These are phyloP conservation scores for Thermochaetoides dissita DNA, from an alignment of 2,329 filamentous ascomycete species.

Conservation along the genomic window DNA sequence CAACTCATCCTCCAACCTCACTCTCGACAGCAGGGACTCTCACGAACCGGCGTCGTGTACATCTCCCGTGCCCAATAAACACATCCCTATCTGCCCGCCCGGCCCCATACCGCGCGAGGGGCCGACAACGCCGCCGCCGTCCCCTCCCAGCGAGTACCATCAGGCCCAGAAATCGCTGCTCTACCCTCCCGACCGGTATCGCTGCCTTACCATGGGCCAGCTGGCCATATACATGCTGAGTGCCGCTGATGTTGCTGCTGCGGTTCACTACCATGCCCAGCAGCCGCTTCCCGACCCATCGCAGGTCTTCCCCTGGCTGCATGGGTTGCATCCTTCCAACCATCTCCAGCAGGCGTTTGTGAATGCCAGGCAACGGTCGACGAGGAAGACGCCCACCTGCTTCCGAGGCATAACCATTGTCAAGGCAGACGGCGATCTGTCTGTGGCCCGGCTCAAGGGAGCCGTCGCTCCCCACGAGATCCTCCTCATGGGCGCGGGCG, in stretches of 20 bases:
- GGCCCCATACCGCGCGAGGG: slow-evolving; percentile 48
- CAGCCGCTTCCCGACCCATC: slow-evolving; percentile 74
- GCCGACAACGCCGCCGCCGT: slow-evolving; percentile 49
- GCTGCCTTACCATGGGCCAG: slow-evolving; percentile 33
- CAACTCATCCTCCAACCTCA: slow-evolving; percentile 21
- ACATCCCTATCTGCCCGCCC: slow-evolving; percentile 77
- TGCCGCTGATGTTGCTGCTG: slow-evolving; percentile 52
- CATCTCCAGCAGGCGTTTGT: slow-evolving; percentile 85
- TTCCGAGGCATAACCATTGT: slow-evolving; percentile 72
- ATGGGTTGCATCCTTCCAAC: slow-evolving; percentile 81
- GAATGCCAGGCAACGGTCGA: slow-evolving; percentile 56
- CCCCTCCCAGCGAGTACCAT: slow-evolving; percentile 43
- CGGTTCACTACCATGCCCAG: slow-evolving; percentile 60
- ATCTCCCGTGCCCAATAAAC: slow-evolving; percentile 76
- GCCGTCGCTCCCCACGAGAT: slow-evolving; percentile 74
- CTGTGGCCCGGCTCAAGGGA: slow-evolving; percentile 64
- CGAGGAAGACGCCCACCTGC: slow-evolving; percentile 59
- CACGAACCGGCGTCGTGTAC: slow-evolving; percentile 18
- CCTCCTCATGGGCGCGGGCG: slow-evolving; percentile 35
- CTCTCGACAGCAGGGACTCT: too few relatives aligned
- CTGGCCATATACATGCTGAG: slow-evolving; percentile 60
- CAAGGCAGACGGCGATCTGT: slow-evolving; percentile 74
- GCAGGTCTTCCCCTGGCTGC: slow-evolving; percentile 91
- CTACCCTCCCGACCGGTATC: slow-evolving; percentile 56
- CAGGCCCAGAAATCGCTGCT: slow-evolving; percentile 54